These are phyloP conservation scores for Ceratocystis destructans DNA, from an alignment of 2,329 filamentous ascomycete genomes.

Conservation along the genomic window DNA sequence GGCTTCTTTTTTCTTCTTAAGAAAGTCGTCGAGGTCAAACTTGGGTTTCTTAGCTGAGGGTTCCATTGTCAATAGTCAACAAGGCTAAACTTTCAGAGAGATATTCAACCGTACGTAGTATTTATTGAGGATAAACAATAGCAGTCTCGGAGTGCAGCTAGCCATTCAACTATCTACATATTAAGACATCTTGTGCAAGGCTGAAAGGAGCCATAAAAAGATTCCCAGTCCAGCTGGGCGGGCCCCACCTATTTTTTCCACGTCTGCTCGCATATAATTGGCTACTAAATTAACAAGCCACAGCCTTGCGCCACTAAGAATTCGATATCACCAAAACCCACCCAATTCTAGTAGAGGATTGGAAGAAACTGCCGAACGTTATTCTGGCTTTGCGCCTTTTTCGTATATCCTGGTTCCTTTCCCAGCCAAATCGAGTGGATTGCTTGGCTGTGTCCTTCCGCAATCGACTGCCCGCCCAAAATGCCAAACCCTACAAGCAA, in stretches of 20 bases:
- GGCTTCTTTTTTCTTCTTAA: slow-evolving; percentile 73
- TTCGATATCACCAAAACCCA: background rate
- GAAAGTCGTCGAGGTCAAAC: slow-evolving; percentile 71
- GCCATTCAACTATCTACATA: background rate
- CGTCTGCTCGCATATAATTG: background rate
- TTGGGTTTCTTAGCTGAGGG: slow-evolving; percentile 31
- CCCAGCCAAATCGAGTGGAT: too few species aligned
- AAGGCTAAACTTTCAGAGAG: background rate
- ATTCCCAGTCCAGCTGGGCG: background rate
- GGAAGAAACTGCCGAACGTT: background rate
- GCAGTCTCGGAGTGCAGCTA: background rate
- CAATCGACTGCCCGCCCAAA: slow-evolving; percentile 5
- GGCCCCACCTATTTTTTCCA: background rate
- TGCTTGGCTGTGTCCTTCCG: background rate
- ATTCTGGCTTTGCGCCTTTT: background rate
- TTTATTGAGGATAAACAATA: background rate
- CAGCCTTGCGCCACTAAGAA: slow-evolving; percentile 3
- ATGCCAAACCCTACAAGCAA: slow-evolving; percentile 26
- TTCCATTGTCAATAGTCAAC: slow-evolving; percentile 14
- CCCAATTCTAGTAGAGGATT: background rate
- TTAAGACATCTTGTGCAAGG: background rate
- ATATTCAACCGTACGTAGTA: background rate
- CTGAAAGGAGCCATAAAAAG: background rate
- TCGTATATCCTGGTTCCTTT: background rate
- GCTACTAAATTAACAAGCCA: background rate